phyloP scores from a whole-genome alignment of 2,329 filamentous ascomycete genomes.

The Nemania bipapillata region DNA sequence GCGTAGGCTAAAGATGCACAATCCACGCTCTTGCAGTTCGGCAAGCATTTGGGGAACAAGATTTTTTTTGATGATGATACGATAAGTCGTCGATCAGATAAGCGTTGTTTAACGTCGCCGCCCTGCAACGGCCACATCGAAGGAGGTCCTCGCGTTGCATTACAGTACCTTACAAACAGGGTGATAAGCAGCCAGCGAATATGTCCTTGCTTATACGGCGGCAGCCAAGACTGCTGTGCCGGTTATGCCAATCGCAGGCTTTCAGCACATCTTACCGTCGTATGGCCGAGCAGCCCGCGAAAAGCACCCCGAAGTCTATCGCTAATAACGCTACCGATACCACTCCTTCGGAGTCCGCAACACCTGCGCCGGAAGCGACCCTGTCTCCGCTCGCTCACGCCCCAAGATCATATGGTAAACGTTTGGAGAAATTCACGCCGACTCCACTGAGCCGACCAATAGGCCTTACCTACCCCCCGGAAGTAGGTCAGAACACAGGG shows the following conservation, averaged over 20 bases:
- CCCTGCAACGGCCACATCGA: background rate
- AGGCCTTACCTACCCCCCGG: conserved; percentile 79
- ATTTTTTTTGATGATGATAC: conserved; percentile 17
- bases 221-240: conserved; percentile 56
- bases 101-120: conserved; percentile 9
- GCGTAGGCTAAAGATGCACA: conserved; percentile 9
- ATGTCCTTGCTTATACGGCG: conserved; percentile 46
- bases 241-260: conserved; percentile 63
- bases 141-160: background rate
- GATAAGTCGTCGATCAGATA: conserved; percentile 14
- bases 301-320: conserved; percentile 33
- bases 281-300: conserved; percentile 48
- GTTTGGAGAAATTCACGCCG: conserved; percentile 66
- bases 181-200: conserved; percentile 5
- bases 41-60: conserved; percentile 10
- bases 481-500: conserved; percentile 83
- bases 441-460: conserved; percentile 77
- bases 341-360: conserved; percentile 23
- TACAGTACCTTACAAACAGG: too few relatives aligned
- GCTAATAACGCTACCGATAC: conserved; percentile 33
- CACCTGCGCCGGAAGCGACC: conserved; percentile 37
- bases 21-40: conserved; percentile 42
- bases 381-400: conserved; percentile 65
- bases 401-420: conserved; percentile 69
- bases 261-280: conserved; percentile 60